phyloP scores from a whole-genome alignment of 306 rosid species.

The Citrullus mucosospermus region DNA sequence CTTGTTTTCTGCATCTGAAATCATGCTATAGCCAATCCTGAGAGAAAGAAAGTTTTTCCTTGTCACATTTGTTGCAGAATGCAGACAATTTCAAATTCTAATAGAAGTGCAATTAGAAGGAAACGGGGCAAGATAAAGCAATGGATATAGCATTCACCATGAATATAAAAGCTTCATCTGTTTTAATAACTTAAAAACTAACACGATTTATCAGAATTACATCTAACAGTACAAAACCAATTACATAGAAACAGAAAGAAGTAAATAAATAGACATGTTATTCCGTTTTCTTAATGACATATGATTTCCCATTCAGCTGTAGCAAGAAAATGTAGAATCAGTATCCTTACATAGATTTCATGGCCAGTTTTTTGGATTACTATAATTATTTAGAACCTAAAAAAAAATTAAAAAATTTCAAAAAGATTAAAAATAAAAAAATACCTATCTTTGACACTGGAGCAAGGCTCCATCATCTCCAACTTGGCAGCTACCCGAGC shows the following conservation, averaged over 20 bases:
- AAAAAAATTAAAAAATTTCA: background rate
- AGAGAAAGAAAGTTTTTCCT: slow-evolving; percentile 5
- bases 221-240: background rate
- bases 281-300: background rate
- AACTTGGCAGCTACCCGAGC: slow-evolving; percentile 74
- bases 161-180: background rate
- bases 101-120: background rate
- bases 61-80: background rate
- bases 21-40: slow-evolving; percentile 77
- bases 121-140: background rate
- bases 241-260: background rate
- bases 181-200: background rate
- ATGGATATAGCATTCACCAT: background rate
- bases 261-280: background rate
- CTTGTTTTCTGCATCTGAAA: slow-evolving; percentile 60
- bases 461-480: slow-evolving; percentile 97
- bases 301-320: background rate
- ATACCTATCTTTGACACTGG: slow-evolving; percentile 90
- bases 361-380: background rate
- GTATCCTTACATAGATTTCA: background rate
- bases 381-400: background rate
- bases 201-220: background rate
- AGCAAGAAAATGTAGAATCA: background rate
- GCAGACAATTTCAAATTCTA: background rate
- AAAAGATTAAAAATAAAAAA: background rate